Percentiles rank a stretch among this genome's conserved stretches.
Evolutionary conservation across 176 grass and related monocot genomes (phyloP).

Genomic region (Poa pratensis): DNA sequence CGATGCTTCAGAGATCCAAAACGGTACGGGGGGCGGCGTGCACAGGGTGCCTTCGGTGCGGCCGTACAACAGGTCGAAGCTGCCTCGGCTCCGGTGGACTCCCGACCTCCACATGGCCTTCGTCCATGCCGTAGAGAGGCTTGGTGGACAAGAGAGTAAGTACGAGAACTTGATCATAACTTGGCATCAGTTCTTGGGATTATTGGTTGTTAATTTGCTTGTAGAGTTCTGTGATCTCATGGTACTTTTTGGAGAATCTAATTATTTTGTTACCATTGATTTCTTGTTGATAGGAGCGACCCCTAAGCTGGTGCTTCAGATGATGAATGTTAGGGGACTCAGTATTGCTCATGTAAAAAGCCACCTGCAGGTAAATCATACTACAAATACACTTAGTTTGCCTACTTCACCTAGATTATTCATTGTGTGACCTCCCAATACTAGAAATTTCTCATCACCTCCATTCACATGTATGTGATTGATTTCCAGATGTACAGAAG

Average conservation of each 20-base stretch:
- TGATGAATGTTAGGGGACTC: constrained; percentile 98
- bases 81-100: constrained; percentile 88
- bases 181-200: background rate
- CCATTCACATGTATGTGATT: background rate
- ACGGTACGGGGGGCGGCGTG: constrained; percentile 36
- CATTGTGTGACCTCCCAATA: background rate
- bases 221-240: background rate
- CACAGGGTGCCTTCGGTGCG: constrained; percentile 57
- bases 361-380: constrained; percentile 82
- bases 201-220: background rate
- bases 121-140: constrained; percentile 81
- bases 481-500: constrained; percentile 89
- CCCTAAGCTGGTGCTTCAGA: constrained; percentile 96
- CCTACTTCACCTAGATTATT: background rate
- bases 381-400: background rate
- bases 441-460: constrained; percentile 14
- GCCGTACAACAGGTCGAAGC: constrained; percentile 89
- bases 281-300: constrained; percentile 67
- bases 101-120: constrained; percentile 93
- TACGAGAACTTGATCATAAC: constrained; percentile 4
- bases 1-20: constrained; percentile 37
- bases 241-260: background rate
- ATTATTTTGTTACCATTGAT: background rate
- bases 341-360: constrained; percentile 99
- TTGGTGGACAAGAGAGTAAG: constrained; percentile 97